Evolutionary conservation across 352 stramenopile species (phyloP), one percentile per base, ranked within the genome.

Genomic region (Phytophthora aleatoria): DNA sequence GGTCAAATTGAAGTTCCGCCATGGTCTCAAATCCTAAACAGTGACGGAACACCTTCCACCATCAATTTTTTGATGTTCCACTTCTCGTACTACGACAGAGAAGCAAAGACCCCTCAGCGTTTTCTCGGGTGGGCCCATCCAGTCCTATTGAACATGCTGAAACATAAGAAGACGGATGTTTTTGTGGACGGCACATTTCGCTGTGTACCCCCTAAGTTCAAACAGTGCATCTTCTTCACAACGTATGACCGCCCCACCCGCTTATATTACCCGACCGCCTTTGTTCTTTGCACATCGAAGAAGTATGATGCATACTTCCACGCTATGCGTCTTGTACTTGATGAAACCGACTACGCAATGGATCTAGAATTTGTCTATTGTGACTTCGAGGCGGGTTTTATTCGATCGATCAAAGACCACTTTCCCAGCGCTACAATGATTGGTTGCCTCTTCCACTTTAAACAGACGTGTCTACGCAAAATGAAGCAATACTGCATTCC

Each of bases 171-270:
- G 8, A 69, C 43, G 5, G 39, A 50, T 1, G 1, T 77, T 3
- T 76, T 76, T 27, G 30, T 76, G 1, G 68, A 81, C 45, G 73
- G 64, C 0, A 73, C 58, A 3, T 73, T 76, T 35, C 49, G 56
- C 2, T 64, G 45, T 26, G 58, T 66, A 2, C 64, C 58, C 1
- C n/a, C 28, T 1, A 42, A 41, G 1, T 70, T 73, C 24, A 56
- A 60, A 1, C 47, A 64, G 5, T 77, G 58, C 12, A 3, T 71
- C 5, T 13, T 68, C 3, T 28, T 69, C 20, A 67, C 62, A 7
- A 45, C 56, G 0, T 72, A 62, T 27, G 58, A 73, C 9, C 11
- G n/a, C 7, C n/a, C 47, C 0, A 61, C 48, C 0, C 33, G 42
- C 4, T 16, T 52, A 2, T 77, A 64, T 5, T 52, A 63, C 15